Base-by-base conservation (phyloP, 2,329 filamentous ascomycete genomes). In the Alternaria triticimaculans region DNA sequence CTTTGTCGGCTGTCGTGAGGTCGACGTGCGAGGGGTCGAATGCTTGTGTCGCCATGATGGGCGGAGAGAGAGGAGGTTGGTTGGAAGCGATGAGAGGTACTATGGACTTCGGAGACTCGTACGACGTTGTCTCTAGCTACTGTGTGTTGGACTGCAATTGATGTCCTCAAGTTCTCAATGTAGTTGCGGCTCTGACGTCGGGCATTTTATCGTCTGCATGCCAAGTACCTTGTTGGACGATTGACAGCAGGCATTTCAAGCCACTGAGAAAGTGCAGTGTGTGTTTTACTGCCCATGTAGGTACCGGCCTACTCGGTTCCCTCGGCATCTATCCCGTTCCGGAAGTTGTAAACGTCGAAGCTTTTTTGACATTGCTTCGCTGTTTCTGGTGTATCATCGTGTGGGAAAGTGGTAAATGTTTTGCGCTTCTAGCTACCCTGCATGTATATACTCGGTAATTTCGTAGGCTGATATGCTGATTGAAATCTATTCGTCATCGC, bases 221-320 rank as follows among this genome's bases (percentile, higher is more conserved):
- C 58, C 44, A 61, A 51, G 53, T 61, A 61, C 58, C 58, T 21
- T 61, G 58, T 51, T 61, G 58, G 58, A 61, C 51, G 53, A 48
- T 41, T 45, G 14, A 41, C 10, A 41, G 18, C 44, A 30, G 21
- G 44, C 20, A 41, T 49, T 49, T 10, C 15, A 15, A 23, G 26
- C 30, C 25, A 8, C 25, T 10, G 14, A 8, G n/a, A 23, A 56
- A 30, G 8, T 21, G 28, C 18, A 28, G 10, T 37, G 4, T 8
- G 21, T 20, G 11, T 37, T 9, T 10, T 41, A 51, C 49, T 23
- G 49, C 12, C 18, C 49, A 57, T 50, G 14, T 18, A 50, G 53
- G 58, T 61, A 23, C 30, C 55, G 18, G 9, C 9, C 1, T 46
- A 15, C 21, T 30, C 12, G 25, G 11, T 28, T 2, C 4, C 6